phyloP scores from a whole-genome alignment of 2,329 filamentous ascomycete genomes.

The Stemphylium vesicarium region DNA sequence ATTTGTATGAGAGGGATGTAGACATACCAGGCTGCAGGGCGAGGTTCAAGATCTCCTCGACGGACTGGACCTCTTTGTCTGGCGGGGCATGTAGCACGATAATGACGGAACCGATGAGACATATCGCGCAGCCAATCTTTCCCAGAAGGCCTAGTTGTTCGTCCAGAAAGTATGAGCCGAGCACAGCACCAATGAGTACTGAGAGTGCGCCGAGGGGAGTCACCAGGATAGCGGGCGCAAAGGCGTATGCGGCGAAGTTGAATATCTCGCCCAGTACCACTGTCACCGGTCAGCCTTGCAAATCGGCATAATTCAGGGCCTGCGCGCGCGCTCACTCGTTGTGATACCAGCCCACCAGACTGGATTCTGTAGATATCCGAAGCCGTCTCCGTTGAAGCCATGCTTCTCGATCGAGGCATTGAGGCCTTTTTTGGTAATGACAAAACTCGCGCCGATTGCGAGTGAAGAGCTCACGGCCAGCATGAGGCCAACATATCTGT shows the following conservation, averaged over 20 bases:
- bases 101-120: constrained; percentile 92
- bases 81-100: constrained; percentile 97
- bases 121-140: constrained; percentile 94
- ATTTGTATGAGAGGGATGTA: constrained; percentile 22
- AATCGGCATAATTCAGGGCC: background rate
- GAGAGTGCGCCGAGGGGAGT: constrained; percentile 92
- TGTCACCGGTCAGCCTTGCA: constrained; percentile 49
- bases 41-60: constrained; percentile 89
- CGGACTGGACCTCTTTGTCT: constrained; percentile 87
- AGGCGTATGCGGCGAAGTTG: constrained; percentile 98
- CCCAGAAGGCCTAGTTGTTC: constrained; percentile 90
- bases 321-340: constrained; percentile 68
- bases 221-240: constrained; percentile 97
- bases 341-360: constrained; percentile 96
- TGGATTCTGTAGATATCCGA: constrained; percentile 91
- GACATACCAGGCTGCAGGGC: constrained; percentile 84
- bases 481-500: constrained; percentile 51
- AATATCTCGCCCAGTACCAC: constrained; percentile 93
- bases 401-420: constrained; percentile 89
- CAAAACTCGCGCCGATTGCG: constrained; percentile 79
- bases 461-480: constrained; percentile 51
- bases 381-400: constrained; percentile 96
- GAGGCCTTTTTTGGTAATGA: constrained; percentile 98
- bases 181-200: constrained; percentile 91
- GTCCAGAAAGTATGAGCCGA: constrained; percentile 92